phyloP scores from a whole-genome alignment of 345 rosid genomes.

The Trapa bicornis region DNA sequence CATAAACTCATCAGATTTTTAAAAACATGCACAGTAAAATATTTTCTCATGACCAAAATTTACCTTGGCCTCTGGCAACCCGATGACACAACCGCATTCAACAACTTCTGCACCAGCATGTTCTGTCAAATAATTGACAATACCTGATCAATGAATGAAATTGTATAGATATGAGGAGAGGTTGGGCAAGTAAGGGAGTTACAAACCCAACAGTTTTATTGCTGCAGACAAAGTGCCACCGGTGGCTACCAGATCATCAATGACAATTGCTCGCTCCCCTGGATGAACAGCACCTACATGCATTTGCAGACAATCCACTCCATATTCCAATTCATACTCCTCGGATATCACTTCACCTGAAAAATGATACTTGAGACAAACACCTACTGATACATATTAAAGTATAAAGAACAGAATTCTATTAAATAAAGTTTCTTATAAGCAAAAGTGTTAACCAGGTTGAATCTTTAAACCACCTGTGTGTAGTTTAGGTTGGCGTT shows the following conservation, averaged over 20 bases:
- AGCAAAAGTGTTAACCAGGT: no score
- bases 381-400: no score
- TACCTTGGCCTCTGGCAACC: constrained; percentile 67
- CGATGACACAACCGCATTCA: constrained; percentile 70
- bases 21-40: background rate
- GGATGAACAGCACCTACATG: constrained; percentile 62
- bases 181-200: background rate
- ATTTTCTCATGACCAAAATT: background rate
- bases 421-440: no score
- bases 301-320: constrained; percentile 75
- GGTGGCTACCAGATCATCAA: constrained; percentile 82
- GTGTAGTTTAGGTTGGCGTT: no score
- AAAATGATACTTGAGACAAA: background rate
- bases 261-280: constrained; percentile 51
- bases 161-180: background rate
- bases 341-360: constrained; percentile 65
- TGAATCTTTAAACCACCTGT: no score
- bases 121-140: constrained; percentile 19
- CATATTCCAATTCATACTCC: constrained; percentile 64
- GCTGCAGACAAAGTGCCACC: constrained; percentile 87
- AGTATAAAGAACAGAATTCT: no score
- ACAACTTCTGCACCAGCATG: constrained; percentile 55
- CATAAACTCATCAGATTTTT: background rate
- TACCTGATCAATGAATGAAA: background rate
- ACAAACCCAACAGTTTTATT: constrained; percentile 53